Evolutionary conservation across 2,329 filamentous ascomycete species (phyloP).

Genomic region (Botryotinia globosa): DNA sequence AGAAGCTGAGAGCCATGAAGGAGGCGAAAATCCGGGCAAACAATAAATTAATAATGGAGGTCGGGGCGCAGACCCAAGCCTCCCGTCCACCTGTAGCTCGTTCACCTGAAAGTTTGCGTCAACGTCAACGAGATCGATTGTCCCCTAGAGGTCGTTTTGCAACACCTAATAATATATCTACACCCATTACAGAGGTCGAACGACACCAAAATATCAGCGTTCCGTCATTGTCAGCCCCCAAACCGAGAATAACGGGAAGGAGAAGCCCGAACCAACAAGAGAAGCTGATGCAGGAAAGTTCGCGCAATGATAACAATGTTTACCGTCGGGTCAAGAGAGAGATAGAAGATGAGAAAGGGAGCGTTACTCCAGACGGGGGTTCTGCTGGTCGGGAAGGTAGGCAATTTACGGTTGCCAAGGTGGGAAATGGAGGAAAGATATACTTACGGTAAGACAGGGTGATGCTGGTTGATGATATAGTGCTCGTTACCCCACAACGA

Average conservation of each 20-base stretch:
- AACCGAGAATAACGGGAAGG: conserved; percentile 27
- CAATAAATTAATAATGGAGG: conserved; percentile 18
- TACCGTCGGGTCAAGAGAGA: conserved; percentile 32
- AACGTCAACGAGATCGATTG: conserved; percentile 39
- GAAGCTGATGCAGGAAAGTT: conserved; percentile 34
- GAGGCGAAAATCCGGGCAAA: conserved; percentile 17
- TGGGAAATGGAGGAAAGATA: conserved; percentile 79
- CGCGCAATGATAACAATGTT: conserved; percentile 34
- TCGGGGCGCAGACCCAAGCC: conserved; percentile 19
- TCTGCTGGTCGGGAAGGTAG: conserved; percentile 48
- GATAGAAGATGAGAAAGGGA: conserved; percentile 52
- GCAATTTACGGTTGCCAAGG: conserved; percentile 72
- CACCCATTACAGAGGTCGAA: conserved; percentile 30
- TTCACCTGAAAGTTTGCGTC: conserved; percentile 37
- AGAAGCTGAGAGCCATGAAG: conserved; percentile 22
- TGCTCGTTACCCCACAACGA: conserved; percentile 19
- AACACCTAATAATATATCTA: conserved; percentile 29
- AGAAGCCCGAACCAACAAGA: conserved; percentile 28
- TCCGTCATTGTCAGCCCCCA: conserved; percentile 31
- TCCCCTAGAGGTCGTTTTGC: conserved; percentile 36
- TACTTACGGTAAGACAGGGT: conserved; percentile 66
- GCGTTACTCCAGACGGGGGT: conserved; percentile 58
- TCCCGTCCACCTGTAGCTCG: conserved; percentile 20
- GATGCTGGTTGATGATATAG: conserved; percentile 23
- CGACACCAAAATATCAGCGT: conserved; percentile 25